These are phyloP conservation scores for Sphenostylis stenocarpa DNA, from an alignment of 306 rosid genomes.

Conservation along the genomic window DNA sequence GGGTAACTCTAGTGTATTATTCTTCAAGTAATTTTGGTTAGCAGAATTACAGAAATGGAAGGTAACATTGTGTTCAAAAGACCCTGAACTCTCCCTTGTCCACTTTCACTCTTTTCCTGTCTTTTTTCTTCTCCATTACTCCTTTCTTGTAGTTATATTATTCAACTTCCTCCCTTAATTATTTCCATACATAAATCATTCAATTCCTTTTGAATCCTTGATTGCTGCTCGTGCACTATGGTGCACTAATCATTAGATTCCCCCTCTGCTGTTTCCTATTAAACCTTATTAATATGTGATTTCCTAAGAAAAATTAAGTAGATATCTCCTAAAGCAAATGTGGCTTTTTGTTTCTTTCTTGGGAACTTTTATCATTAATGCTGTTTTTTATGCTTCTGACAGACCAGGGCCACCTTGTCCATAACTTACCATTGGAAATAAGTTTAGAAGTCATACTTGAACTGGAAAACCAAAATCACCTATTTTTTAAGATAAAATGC, in stretches of 20 bases:
- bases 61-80: neutral
- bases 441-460: neutral
- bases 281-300: neutral
- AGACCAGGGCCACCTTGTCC: neutral
- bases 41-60: neutral
- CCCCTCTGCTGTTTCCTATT: constrained; percentile 2
- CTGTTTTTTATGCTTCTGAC: constrained; percentile 2
- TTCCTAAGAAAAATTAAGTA: constrained; percentile 3
- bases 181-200: neutral
- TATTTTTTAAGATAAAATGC: constrained; percentile 1
- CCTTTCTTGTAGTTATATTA: neutral
- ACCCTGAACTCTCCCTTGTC: neutral
- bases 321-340: neutral
- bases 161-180: neutral
- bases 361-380: neutral
- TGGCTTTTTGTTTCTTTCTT: neutral
- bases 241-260: neutral
- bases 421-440: neutral
- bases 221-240: neutral
- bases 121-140: neutral
- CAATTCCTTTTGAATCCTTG: neutral
- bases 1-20: neutral
- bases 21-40: neutral
- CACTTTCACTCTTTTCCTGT: neutral
- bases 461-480: neutral